Evolutionary conservation across 202 grass and related monocot genomes (phyloP).

Genomic region (Saccharum hybrid): DNA sequence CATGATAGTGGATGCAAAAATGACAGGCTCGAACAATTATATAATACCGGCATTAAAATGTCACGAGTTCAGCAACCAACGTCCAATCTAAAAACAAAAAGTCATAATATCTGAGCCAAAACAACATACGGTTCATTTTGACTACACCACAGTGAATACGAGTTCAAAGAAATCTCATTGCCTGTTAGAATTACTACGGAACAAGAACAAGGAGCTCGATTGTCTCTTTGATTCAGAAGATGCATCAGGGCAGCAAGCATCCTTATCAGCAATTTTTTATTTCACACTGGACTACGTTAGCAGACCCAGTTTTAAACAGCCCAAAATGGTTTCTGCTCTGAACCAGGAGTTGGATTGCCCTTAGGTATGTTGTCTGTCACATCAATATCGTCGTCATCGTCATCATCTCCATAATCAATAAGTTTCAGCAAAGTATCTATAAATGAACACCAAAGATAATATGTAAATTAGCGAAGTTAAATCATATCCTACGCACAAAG

Average conservation of each 20-base stretch:
- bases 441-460: slow-evolving; percentile 25
- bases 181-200: not conserved
- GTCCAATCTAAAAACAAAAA: not conserved
- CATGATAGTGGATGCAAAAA: not conserved
- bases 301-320: slow-evolving; percentile 47
- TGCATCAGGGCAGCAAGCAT: not conserved
- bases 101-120: not conserved
- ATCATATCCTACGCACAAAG: slow-evolving; percentile 10
- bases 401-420: slow-evolving; percentile 84
- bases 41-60: not conserved
- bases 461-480: slow-evolving; percentile 17
- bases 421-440: slow-evolving; percentile 84
- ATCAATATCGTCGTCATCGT: slow-evolving; percentile 57
- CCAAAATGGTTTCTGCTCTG: slow-evolving; percentile 63
- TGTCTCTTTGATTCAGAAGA: slow-evolving; percentile 22
- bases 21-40: not conserved
- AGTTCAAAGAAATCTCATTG: slow-evolving; percentile 29
- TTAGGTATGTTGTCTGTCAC: slow-evolving; percentile 6
- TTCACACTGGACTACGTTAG: slow-evolving; percentile 24
- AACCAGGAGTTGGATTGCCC: slow-evolving; percentile 45
- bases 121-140: not conserved
- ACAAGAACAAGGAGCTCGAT: slow-evolving; percentile 10
- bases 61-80: not conserved
- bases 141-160: not conserved
- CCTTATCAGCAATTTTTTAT: slow-evolving; percentile 7